These are phyloP conservation scores for Potentilla sterilis DNA, from an alignment of 306 rosid genomes.

Conservation along the genomic window DNA sequence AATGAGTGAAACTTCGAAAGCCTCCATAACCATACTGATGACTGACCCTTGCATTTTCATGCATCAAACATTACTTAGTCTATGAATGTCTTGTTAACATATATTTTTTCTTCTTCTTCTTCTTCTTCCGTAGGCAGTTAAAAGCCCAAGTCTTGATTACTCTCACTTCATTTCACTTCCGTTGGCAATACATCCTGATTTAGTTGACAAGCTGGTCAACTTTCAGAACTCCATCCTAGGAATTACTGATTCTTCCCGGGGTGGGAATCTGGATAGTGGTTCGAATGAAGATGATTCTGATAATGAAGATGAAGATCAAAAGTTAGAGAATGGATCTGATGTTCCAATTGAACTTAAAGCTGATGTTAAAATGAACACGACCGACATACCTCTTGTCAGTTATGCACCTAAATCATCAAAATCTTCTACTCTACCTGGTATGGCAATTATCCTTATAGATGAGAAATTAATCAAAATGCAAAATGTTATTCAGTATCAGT, in stretches of 20 bases:
- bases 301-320: slow-evolving; percentile 43
- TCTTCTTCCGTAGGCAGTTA: slow-evolving; percentile 49
- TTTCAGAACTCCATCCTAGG: slow-evolving; percentile 74
- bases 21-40: background rate
- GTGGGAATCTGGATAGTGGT: slow-evolving; percentile 41
- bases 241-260: slow-evolving; percentile 32
- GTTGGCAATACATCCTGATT: slow-evolving; percentile 85
- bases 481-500: slow-evolving; percentile 4
- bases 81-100: background rate
- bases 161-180: slow-evolving; percentile 95
- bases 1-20: no score
- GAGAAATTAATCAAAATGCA: slow-evolving; percentile 20
- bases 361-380: slow-evolving; percentile 49
- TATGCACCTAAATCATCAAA: slow-evolving; percentile 60
- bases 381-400: slow-evolving; percentile 61
- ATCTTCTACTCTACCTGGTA: slow-evolving; percentile 56
- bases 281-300: slow-evolving; percentile 45
- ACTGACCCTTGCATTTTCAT: background rate
- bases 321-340: slow-evolving; percentile 45
- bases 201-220: slow-evolving; percentile 67
- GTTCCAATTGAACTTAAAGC: slow-evolving; percentile 59
- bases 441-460: slow-evolving; percentile 23
- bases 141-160: slow-evolving; percentile 74
- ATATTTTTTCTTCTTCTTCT: background rate
- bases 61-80: background rate